These are phyloP conservation scores for Thymus quinquecostatus DNA, from an alignment of 257 asterid species.

Conservation along the genomic window DNA sequence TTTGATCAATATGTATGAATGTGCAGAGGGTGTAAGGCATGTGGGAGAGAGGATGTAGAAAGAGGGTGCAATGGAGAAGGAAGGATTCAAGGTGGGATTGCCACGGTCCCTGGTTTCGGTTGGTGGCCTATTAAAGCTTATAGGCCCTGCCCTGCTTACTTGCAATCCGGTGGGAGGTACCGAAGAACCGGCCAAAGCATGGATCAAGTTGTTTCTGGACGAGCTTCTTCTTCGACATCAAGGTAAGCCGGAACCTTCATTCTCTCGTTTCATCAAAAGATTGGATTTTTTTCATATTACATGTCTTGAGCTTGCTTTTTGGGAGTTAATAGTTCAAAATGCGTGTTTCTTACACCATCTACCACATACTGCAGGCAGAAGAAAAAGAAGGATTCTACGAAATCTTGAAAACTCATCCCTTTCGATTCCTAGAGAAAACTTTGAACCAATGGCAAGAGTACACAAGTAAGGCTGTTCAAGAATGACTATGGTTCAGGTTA, in stretches of 20 bases:
- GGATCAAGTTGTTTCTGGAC: constrained; percentile 90
- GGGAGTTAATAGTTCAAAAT: not conserved
- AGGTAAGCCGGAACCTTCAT: constrained; percentile 38
- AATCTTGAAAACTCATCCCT: not conserved
- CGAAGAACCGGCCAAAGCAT: constrained; percentile 82
- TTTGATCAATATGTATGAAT: not conserved
- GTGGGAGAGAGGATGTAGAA: constrained; percentile 77
- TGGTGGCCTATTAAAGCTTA: constrained; percentile 99
- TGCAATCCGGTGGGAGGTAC: constrained; percentile 89
- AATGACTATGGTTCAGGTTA: constrained; percentile 1
- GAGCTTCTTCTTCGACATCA: constrained; percentile 32
- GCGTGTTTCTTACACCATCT: not conserved
- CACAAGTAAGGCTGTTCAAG: not conserved
- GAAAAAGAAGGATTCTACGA: not conserved
- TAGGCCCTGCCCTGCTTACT: constrained; percentile 86
- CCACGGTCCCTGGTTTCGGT: constrained; percentile 87
- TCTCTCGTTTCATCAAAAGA: not conserved
- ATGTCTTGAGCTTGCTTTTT: not conserved
- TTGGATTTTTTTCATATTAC: not conserved
- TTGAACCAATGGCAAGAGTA: not conserved
- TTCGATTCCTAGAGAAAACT: not conserved
- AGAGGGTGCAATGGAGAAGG: constrained; percentile 94
- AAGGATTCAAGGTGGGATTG: constrained; percentile 97
- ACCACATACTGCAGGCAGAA: not conserved
- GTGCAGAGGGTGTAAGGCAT: constrained; percentile 75